Evolutionary conservation across 495 filamentous ascomycete species (phyloP), one percentile per base, ranked within the genome.

Genomic region (Margaritispora aquatica): DNA sequence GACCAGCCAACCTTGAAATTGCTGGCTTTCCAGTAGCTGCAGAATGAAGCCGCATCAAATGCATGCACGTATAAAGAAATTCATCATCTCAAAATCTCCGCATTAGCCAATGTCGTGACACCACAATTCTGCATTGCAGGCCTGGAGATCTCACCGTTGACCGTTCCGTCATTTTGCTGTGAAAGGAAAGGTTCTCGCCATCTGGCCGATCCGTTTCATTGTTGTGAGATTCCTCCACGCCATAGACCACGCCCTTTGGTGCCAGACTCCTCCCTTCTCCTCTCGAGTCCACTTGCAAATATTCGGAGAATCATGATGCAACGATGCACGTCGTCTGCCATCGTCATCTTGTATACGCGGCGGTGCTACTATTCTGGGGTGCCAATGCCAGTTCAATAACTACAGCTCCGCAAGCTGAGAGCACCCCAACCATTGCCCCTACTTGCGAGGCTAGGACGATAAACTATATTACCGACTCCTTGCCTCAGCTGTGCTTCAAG

Each of bases 401-500:
- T 2, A 59, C 49, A 2, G 36, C 59, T 8, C 59, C 65, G 13
- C 56, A 51, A 27, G 19, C 64, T 9, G 46, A 48, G 5, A 26
- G 38, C 10, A 26, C 49, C 20, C 21, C 58, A 19, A 36, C 58
- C 7, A 54, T 19, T 27, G 17, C 51, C 8, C 47, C 22, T 21
- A 82, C 80, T 15, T 92, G 89, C 72, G 80, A 83, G 55, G 82
- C 75, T 59, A 75, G 80, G 60, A 89, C 86, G 2, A 82, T 88
- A 59, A 92, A 93, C 70, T 90, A 91, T 72, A 88, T 93, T 58
- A 90, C 88, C 15, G 86, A 90, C 63, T 82, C 81, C 9, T 73
- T 92, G 36, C 87, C 88, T 50, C 88, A 91, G 71, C 89, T 88
- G 71, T 92, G 89, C 66, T 73, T 60, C 17, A 58, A 58, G 54